phyloP scores from a whole-genome alignment of 495 filamentous ascomycete species.

The Rostrohypoxylon terebratum region DNA sequence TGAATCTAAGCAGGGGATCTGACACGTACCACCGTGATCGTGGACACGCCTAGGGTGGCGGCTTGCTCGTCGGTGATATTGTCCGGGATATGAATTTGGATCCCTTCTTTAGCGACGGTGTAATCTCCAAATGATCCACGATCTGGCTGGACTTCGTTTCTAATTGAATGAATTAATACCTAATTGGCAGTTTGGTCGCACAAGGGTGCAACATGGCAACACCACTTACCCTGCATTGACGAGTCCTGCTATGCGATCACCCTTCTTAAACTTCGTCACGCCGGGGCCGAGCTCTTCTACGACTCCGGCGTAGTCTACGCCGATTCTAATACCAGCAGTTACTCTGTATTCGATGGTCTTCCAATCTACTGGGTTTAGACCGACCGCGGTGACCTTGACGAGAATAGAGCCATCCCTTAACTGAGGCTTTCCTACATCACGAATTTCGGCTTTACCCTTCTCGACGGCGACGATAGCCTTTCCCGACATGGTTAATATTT shows the following conservation, averaged over 20 bases:
- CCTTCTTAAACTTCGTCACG: constrained; percentile 51
- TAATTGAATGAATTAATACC: neutral
- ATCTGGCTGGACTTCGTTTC: constrained; percentile 31
- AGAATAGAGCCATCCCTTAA: constrained; percentile 61
- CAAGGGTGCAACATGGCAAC: neutral
- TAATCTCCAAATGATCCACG: constrained; percentile 58
- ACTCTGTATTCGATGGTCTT: constrained; percentile 59
- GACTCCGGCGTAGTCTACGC: constrained; percentile 55
- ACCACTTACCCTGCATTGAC: constrained; percentile 46
- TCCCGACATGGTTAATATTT: constrained; percentile 30
- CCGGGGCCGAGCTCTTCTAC: constrained; percentile 54
- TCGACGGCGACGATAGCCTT: constrained; percentile 44
- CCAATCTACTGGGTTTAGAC: constrained; percentile 69
- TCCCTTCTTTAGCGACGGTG: constrained; percentile 40
- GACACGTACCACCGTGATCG: constrained; percentile 57
- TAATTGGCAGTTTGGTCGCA: neutral
- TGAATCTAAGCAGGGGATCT: neutral
- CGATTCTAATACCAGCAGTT: constrained; percentile 18
- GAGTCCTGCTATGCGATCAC: constrained; percentile 58
- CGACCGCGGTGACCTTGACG: constrained; percentile 63
- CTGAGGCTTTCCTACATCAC: constrained; percentile 50
- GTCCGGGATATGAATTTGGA: constrained; percentile 52
- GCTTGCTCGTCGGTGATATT: constrained; percentile 57
- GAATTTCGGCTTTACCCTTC: constrained; percentile 39
- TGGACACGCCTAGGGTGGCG: constrained; percentile 61